phyloP scores from a whole-genome alignment of 495 filamentous ascomycete species.

The Gamarada debralockiae region DNA sequence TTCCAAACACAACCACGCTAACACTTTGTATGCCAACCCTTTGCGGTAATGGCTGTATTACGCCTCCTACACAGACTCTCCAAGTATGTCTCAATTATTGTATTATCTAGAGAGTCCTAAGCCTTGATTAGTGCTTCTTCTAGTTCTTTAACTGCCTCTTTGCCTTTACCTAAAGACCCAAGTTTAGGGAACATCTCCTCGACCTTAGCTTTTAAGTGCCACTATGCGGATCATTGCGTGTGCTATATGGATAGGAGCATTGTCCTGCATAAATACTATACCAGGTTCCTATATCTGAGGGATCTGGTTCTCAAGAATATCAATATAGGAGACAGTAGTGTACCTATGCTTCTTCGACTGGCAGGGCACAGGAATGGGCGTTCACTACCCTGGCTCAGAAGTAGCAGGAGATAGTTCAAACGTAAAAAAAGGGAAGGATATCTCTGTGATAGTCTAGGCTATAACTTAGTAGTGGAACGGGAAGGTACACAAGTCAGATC shows the following conservation, averaged over 20 bases:
- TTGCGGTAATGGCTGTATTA: conserved; percentile 10
- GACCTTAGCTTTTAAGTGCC: conserved; percentile 16
- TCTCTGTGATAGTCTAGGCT: too few relatives aligned
- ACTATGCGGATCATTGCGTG: conserved; percentile 19
- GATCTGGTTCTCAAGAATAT: conserved; percentile 9
- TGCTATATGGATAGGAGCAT: conserved; percentile 15
- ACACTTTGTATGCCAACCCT: conserved; percentile 24
- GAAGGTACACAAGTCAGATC: too few relatives aligned
- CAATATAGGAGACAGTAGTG: conserved; percentile 4
- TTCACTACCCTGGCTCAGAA: not conserved
- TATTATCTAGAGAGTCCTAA: conserved; percentile 12
- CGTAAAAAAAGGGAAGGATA: conserved; percentile 17
- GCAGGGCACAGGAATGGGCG: conserved; percentile 9
- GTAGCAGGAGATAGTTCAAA: conserved; percentile 19
- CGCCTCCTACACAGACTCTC: conserved; percentile 12
- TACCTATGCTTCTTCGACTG: conserved; percentile 21
- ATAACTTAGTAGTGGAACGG: conserved; percentile 15
- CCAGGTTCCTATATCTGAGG: conserved; percentile 1
- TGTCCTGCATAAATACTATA: conserved; percentile 16
- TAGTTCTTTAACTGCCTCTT: conserved; percentile 15
- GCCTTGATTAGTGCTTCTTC: conserved; percentile 12
- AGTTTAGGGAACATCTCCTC: conserved; percentile 16
- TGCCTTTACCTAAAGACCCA: conserved; percentile 2
- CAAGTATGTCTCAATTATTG: conserved; percentile 15
- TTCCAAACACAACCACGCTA: conserved; percentile 3